These are phyloP conservation scores for Vanderwaltozyma polyspora DNA, from an alignment of 805 yeast species.

Conservation along the genomic window DNA sequence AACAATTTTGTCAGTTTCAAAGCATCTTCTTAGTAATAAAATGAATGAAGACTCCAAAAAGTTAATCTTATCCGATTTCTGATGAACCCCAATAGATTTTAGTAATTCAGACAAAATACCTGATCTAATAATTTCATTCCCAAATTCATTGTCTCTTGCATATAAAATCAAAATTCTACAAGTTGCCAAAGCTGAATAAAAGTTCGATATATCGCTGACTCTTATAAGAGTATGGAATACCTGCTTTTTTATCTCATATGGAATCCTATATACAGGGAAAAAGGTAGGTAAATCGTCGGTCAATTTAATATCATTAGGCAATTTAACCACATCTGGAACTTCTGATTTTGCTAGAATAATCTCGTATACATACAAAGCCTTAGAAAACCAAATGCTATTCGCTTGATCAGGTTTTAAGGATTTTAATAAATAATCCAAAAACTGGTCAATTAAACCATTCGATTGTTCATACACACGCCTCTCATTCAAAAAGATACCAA, in stretches of 20 bases:
- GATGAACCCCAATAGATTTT: constrained; percentile 29
- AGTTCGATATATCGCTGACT: constrained; percentile 31
- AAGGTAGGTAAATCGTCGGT: constrained; percentile 10
- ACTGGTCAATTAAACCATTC: constrained; percentile 26
- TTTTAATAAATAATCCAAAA: constrained; percentile 29
- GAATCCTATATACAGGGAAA: constrained; percentile 16
- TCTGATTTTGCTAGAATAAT: constrained; percentile 41
- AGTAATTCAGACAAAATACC: constrained; percentile 39
- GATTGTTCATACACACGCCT: constrained; percentile 29
- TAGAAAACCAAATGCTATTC: constrained; percentile 47
- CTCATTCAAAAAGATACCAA: constrained; percentile 34
- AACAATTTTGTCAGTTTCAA: constrained; percentile 48
- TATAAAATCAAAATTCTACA: constrained; percentile 46
- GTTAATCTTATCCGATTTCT: constrained; percentile 29
- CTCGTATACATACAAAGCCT: constrained; percentile 45
- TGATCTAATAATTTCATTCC: constrained; percentile 35
- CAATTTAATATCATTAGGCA: constrained; percentile 14
- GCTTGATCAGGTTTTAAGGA: constrained; percentile 29
- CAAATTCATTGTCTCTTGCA: constrained; percentile 34
- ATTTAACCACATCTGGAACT: constrained; percentile 35
- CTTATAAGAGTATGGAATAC: constrained; percentile 37
- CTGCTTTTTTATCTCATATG: constrained; percentile 14
- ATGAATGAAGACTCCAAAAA: constrained; percentile 39
- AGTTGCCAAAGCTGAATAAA: constrained; percentile 40
- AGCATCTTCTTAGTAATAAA: constrained; percentile 52